Evolutionary conservation across 306 rosid species (phyloP).

Genomic region (Pueraria montana): DNA sequence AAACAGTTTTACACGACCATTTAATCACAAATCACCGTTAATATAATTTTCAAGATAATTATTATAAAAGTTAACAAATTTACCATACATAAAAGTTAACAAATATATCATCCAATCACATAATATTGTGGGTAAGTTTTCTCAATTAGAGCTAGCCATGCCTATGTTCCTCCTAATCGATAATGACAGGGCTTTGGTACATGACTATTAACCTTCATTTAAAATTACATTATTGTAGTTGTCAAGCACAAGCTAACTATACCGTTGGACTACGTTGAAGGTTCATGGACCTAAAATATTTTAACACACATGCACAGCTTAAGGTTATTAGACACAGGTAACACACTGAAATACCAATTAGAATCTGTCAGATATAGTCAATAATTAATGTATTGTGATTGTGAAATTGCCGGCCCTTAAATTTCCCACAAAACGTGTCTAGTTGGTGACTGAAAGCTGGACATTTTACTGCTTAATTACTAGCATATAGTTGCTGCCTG

Average conservation of each 20-base stretch:
- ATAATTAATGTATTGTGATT: background rate
- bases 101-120: too few species aligned
- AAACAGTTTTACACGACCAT: too few species aligned
- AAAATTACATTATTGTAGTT: background rate
- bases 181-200: background rate
- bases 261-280: conserved; percentile 30
- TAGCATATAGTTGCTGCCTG: conserved; percentile 4
- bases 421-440: background rate
- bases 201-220: background rate
- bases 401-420: conserved; percentile 16
- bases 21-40: too few species aligned
- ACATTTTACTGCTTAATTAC: background rate
- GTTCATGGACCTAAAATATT: conserved; percentile 15
- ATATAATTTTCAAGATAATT: too few species aligned
- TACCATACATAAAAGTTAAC: too few species aligned
- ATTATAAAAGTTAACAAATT: too few species aligned
- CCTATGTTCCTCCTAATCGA: background rate
- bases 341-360: background rate
- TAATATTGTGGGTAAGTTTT: background rate
- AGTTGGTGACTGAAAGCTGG: background rate
- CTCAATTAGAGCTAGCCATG: background rate
- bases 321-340: background rate
- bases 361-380: background rate
- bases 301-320: background rate
- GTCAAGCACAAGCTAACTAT: background rate